Conservation (phyloP, 2,329 filamentous ascomycete genomes). For the Ophiostoma sp. region DNA sequence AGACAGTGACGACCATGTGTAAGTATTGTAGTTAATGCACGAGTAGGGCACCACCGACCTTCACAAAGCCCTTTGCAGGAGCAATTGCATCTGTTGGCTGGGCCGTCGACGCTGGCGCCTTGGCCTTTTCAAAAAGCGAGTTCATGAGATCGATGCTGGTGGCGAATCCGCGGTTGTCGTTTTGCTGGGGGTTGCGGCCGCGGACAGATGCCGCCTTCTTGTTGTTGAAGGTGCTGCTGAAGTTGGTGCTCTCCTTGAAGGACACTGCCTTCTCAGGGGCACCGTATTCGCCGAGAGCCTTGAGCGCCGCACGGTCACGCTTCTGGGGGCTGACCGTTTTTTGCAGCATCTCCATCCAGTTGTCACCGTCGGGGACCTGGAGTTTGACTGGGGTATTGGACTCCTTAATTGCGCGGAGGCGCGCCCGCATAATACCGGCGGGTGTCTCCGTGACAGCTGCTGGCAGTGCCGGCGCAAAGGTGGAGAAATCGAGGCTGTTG, state of each 20-base stretch:
- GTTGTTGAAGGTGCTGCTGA: constrained; percentile 31
- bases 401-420: constrained; percentile 58
- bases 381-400: constrained; percentile 53
- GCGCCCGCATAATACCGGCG: constrained; percentile 57
- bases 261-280: constrained; percentile 45
- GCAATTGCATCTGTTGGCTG: constrained; percentile 46
- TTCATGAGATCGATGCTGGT: constrained; percentile 96
- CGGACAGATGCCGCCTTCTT: constrained; percentile 31
- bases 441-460: constrained; percentile 48
- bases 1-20: constrained; percentile 31
- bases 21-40: constrained; percentile 33
- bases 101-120: constrained; percentile 45
- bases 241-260: constrained; percentile 31
- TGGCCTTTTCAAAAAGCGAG: constrained; percentile 74
- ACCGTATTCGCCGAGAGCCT: constrained; percentile 52
- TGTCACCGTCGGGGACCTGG: constrained; percentile 63
- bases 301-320: constrained; percentile 72
- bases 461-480: constrained; percentile 43
- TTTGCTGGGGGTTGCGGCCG: constrained; percentile 34
- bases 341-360: constrained; percentile 91
- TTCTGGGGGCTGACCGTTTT: constrained; percentile 93
- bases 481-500: constrained; percentile 40
- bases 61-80: constrained; percentile 62
- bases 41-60: constrained; percentile 58
- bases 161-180: constrained; percentile 62